Conservation (phyloP, 1,139 yeast species). For the Lodderomyces parapsilosis region DNA sequence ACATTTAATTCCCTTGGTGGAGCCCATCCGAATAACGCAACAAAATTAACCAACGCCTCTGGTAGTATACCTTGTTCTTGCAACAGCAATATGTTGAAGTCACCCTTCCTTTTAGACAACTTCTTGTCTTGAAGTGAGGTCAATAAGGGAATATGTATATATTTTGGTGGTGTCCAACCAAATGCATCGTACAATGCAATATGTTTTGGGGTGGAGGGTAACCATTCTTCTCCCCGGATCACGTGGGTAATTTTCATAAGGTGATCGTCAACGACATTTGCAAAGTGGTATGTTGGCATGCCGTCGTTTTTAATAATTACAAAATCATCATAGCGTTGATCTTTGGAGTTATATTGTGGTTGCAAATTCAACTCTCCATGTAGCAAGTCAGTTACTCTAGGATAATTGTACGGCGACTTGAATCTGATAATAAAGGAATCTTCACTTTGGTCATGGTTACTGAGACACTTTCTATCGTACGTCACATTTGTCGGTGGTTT, state of each 20-base stretch:
- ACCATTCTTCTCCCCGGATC: conserved; percentile 96
- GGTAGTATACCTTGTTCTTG: conserved; percentile 69
- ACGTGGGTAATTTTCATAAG: conserved; percentile 92
- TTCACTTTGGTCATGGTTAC: conserved; percentile 21
- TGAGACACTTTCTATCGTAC: conserved; percentile 77
- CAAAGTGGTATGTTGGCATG: conserved; percentile 93
- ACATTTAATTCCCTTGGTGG: conserved; percentile 62
- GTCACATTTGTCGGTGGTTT: conserved; percentile 91
- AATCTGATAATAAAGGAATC: conserved; percentile 52
- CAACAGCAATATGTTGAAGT: conserved; percentile 64
- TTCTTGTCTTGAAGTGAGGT: conserved; percentile 78
- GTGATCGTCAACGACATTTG: conserved; percentile 94
- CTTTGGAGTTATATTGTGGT: conserved; percentile 70
- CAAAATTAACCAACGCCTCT: conserved; percentile 83
- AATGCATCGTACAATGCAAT: conserved; percentile 82
- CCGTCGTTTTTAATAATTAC: conserved; percentile 88
- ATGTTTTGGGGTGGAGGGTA: conserved; percentile 94
- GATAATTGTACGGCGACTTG: conserved; percentile 69
- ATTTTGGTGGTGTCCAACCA: conserved; percentile 82
- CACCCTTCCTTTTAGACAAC: conserved; percentile 83
- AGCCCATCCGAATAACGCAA: conserved; percentile 93
- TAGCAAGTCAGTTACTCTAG: conserved; percentile 64
- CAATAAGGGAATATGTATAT: conserved; percentile 84
- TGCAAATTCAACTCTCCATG: conserved; percentile 78
- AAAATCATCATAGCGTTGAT: conserved; percentile 84